These are phyloP conservation scores for Sarocladium oryzae DNA, from an alignment of 2,329 filamentous ascomycete genomes.

Conservation along the genomic window DNA sequence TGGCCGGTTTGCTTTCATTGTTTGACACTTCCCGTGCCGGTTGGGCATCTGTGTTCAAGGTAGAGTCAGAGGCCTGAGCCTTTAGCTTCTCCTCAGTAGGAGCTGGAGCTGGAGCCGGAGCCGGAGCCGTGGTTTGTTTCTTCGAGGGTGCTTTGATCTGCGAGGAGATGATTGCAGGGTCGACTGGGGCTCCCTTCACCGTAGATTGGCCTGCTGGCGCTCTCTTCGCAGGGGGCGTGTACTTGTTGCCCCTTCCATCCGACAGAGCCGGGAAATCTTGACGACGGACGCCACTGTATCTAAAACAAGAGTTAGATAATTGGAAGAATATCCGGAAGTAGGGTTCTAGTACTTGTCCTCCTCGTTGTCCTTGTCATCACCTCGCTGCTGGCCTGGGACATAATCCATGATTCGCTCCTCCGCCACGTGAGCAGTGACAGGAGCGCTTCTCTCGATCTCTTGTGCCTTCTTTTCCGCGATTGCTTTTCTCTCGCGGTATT, in stretches of 20 bases:
- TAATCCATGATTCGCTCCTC: constrained; percentile 78
- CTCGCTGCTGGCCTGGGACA: constrained; percentile 51
- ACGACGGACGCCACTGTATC: constrained; percentile 87
- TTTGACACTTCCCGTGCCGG: not conserved
- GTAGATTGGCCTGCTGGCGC: constrained; percentile 69
- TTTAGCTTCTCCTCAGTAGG: constrained; percentile 15
- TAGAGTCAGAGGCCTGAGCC: constrained; percentile 7
- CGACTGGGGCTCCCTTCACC: constrained; percentile 69
- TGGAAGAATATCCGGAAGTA: not conserved
- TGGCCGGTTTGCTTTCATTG: not conserved
- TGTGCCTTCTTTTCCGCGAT: constrained; percentile 77
- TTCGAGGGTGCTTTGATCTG: constrained; percentile 52
- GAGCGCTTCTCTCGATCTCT: constrained; percentile 75
- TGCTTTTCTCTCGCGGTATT: constrained; percentile 71
- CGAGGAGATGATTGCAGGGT: constrained; percentile 88
- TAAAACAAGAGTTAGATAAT: constrained; percentile 24
- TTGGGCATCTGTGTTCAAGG: not conserved
- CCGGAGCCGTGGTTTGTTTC: constrained; percentile 22
- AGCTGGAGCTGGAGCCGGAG: not conserved
- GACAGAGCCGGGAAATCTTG: constrained; percentile 64
- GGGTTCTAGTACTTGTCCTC: constrained; percentile 72
- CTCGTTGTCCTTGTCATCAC: constrained; percentile 66
- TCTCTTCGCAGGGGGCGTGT: constrained; percentile 83
- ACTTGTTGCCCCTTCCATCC: constrained; percentile 55
- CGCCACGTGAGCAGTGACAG: constrained; percentile 75